Base-by-base conservation (phyloP, 352 stramenopile species). In the Phytophthora quininea region DNA sequence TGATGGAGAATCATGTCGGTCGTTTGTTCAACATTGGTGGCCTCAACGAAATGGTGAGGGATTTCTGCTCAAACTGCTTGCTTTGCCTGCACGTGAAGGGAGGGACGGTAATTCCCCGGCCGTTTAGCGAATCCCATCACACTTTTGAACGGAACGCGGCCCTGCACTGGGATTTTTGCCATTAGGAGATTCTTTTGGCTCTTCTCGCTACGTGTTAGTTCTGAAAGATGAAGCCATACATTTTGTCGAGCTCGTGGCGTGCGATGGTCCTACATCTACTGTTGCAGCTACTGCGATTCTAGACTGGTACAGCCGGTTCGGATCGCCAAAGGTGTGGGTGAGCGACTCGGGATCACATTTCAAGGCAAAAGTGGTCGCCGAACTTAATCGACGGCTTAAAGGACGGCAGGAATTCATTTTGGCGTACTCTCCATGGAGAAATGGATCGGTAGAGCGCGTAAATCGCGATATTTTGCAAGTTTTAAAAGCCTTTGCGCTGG, bases 401-500 rank as follows among this genome's bases (percentile, higher is more conserved):
- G 24, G 52, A 0, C 52, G 52, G 3, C 52, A 58, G n/a, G 35
- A 58, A 19, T 58, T 58, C 24, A 27, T 58, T 4, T 14, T 58
- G 6, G 33, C 52, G 2, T 48, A 58, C 51, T 58, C 51, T 12
- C 54, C 15, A 10, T 61, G 54, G 54, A 61, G 52, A 11, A 61
- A 61, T 9, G 54, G 54, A 19, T 53, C 42, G 11, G 51, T 57
- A 3, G 52, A 58, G 37, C 24, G 52, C 1, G 35, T 58, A 3
- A 58, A 58, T 37, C 52, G 52, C 1, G 54, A 61, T 19, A 52
- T 61, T 46, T 9, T 53, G 14, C 54, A 53, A 35, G 54, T 61
- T 30, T 32, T 61, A 2, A 54, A 60, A 11, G 54, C 54, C 6
- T 35, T 62, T 7, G 54, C 31, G 14, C 10, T 54, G 43, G 54